A percentile compares a stretch with the other conserved stretches of the same genome.
Evolutionary conservation across 164 flowering plant species (phyloP).

Genomic region (Stephania yunnanensis): DNA sequence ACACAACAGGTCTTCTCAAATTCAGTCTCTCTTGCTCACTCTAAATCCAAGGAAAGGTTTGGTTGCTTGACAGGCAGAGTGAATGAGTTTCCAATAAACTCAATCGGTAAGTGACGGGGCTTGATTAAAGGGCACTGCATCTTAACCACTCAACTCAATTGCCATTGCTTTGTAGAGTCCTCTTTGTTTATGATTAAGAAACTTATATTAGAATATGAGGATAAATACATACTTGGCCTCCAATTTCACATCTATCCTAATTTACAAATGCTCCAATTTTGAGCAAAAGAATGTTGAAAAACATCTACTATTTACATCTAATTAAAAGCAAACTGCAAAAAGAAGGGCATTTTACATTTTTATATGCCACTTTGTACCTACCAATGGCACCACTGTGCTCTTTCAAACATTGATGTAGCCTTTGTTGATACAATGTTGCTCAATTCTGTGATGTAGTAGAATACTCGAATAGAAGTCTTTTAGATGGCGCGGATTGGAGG

Average conservation of each 20-base stretch:
- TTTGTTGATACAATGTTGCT: neutral
- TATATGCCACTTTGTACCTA: neutral
- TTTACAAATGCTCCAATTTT: conserved; percentile 10
- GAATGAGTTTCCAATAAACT: too few relatives aligned
- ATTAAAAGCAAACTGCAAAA: neutral
- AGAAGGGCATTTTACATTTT: neutral
- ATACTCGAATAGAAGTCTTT: conserved; percentile 82
- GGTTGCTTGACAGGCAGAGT: too few relatives aligned
- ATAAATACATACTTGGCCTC: neutral
- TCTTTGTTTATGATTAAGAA: too few relatives aligned
- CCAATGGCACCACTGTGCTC: neutral
- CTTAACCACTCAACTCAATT: too few relatives aligned
- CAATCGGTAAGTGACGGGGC: too few relatives aligned
- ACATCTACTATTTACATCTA: conserved; percentile 2
- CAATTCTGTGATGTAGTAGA: conserved; percentile 85
- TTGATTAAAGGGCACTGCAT: too few relatives aligned
- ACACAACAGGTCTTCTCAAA: too few relatives aligned
- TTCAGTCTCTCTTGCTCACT: too few relatives aligned
- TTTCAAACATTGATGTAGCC: neutral
- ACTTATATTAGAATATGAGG: neutral
- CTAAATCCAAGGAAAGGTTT: too few relatives aligned
- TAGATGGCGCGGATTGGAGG: conserved; percentile 82
- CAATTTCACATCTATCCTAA: neutral
- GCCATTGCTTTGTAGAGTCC: too few relatives aligned
- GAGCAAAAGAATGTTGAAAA: conserved; percentile 12